phyloP scores from a whole-genome alignment of 345 rosid species.

The Psidium guajava region DNA sequence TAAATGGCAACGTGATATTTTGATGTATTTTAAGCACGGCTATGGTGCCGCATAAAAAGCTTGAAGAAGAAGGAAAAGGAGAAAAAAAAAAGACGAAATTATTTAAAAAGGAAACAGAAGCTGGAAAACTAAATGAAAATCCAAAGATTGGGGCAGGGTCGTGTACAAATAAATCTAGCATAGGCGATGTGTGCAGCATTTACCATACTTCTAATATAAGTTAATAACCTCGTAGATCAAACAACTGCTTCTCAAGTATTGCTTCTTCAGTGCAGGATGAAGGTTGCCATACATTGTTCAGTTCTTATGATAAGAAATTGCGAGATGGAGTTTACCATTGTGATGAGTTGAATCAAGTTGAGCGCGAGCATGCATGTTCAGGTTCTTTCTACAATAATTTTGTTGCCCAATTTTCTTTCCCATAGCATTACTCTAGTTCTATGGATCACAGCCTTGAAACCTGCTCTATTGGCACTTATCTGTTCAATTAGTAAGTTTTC shows the following conservation, averaged over 20 bases:
- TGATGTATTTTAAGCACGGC: not conserved
- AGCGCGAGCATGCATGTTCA: not conserved
- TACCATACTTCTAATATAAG: not conserved
- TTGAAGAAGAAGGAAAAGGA: not conserved
- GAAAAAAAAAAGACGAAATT: not conserved
- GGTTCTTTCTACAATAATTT: not conserved
- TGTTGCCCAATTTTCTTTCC: not conserved
- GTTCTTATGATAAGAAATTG: rapidly evolving
- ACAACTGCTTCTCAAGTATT: not conserved
- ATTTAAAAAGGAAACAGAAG: not conserved
- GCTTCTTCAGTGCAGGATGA: not conserved
- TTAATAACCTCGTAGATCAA: not conserved
- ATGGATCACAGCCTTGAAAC: not conserved
- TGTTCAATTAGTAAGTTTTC: not conserved
- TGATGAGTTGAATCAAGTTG: not conserved
- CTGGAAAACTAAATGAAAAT: not conserved
- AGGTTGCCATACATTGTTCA: not conserved
- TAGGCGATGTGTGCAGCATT: rapidly evolving
- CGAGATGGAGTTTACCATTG: not conserved
- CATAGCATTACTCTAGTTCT: not conserved
- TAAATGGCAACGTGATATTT: not conserved
- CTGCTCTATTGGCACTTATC: not conserved
- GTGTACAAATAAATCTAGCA: not conserved
- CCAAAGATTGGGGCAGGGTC: not conserved
- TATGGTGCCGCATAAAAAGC: no score